Evolutionary conservation across 331 rosid genomes (phyloP).

Genomic region (Acacia pycnantha): DNA sequence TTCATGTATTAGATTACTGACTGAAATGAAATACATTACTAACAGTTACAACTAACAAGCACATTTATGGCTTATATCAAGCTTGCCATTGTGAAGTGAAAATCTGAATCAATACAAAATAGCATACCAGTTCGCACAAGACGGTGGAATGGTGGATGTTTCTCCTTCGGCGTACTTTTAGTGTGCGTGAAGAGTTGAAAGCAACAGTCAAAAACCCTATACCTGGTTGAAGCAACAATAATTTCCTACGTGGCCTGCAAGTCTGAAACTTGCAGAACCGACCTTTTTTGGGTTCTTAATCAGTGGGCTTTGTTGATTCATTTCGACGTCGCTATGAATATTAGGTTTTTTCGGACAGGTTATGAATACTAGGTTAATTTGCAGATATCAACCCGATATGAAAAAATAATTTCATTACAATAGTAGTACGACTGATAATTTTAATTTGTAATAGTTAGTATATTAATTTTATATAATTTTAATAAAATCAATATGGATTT

Average conservation of each 20-base stretch:
- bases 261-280: not conserved
- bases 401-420: not conserved
- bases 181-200: not conserved
- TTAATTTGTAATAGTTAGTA: not conserved
- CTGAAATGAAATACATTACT: not conserved
- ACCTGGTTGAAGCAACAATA: not conserved
- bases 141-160: not conserved
- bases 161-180: not conserved
- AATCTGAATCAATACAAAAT: not conserved
- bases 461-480: no score
- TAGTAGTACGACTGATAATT: not conserved
- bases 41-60: not conserved
- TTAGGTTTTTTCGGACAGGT: not conserved
- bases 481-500: no score
- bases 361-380: not conserved
- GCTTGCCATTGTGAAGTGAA: not conserved
- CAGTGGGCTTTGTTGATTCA: not conserved
- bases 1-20: not conserved
- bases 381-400: not conserved
- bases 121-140: not conserved
- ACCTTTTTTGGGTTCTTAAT: not conserved
- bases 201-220: not conserved
- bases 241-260: not conserved
- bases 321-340: not conserved
- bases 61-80: not conserved